Percentiles rank a stretch among this genome's conserved stretches.
These are phyloP conservation scores for Centrapalus pauciflorus DNA, from an alignment of 129 eudicot genomes.

Conservation along the genomic window DNA sequence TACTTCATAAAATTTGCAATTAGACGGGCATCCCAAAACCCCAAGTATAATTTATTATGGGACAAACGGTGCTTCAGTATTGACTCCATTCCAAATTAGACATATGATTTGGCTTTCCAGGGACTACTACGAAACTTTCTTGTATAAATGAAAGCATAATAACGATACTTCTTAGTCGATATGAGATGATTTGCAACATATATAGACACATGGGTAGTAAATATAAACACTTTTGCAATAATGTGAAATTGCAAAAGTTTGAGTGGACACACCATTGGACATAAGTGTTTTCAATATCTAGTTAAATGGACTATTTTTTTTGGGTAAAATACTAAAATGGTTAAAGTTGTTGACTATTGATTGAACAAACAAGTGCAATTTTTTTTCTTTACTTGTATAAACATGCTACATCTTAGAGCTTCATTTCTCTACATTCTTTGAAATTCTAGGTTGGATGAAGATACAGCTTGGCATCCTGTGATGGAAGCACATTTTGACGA, in stretches of 20 bases:
- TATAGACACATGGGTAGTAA: not conserved
- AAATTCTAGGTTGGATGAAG: constrained; percentile 62
- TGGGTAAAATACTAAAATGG: too few species aligned
- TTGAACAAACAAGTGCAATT: not conserved
- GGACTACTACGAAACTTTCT: not conserved
- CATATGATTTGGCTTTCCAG: not conserved
- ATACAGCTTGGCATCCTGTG: constrained; percentile 97
- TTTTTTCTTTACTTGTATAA: too few species aligned
- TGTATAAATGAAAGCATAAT: not conserved
- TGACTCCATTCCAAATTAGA: not conserved
- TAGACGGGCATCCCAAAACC: not conserved
- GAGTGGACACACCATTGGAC: not conserved
- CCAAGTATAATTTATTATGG: not conserved
- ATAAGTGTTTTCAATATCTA: not conserved
- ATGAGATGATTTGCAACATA: not conserved
- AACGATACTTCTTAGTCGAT: not conserved
- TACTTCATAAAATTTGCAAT: not conserved
- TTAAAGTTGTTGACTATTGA: not conserved
- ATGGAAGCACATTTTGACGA: constrained; percentile 46
- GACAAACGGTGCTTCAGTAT: not conserved
- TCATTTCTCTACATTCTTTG: not conserved
- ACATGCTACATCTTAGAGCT: not conserved
- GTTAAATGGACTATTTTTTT: not conserved
- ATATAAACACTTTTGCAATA: not conserved
- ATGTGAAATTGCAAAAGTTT: not conserved